Base-by-base conservation (phyloP, 1,139 yeast species). In the Pichia sp. region DNA sequence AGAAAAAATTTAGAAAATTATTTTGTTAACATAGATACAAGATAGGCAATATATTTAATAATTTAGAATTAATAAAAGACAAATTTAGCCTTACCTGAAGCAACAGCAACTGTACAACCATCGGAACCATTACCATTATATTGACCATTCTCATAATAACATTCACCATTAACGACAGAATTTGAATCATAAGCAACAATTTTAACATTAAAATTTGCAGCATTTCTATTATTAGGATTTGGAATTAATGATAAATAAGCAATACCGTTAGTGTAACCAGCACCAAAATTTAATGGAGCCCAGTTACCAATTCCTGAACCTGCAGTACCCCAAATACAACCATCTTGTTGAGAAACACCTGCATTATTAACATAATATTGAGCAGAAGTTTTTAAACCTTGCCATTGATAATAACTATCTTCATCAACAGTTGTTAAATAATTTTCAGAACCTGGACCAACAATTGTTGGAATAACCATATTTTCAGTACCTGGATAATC, bases 401-500 rank as follows among this genome's bases (percentile, higher is more conserved):
- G 57, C 90, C 90, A 83, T 43, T 61, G 64, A 69, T 71, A 83
- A 71, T 83, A 83, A 48, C 67, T 55, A 52, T 71, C 76, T 58
- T 77, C 73, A 63, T 81, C 78, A 51, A 82, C 89, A 54, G 80
- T 84, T 42, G 87, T 71, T 52, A 80, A 73, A 49, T 82, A 80
- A 49, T 74, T 67, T 45, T 74, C 60, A 33, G 68, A 59, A 55
- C 87, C 87, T 43, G 80, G 80, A 41, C 66, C 61, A 54, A 84
- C 82, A 60, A 76, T 74, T 49, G 90, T 81, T 66, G 94, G 92
- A 52, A 83, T 74, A 62, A 77, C 85, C 94, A 84, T 84, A 70
- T 82, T 83, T 71, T 84, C 94, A 49, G 92, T 79, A 71, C 92
- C 92, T 62, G 94, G 92, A 70, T 84, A 84, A 66, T 84, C 94